A percentile compares a stretch with the other conserved stretches of the same genome.
phyloP scores from a whole-genome alignment of 2,329 filamentous ascomycete species.

The Pseudogymnoascus sp. region DNA sequence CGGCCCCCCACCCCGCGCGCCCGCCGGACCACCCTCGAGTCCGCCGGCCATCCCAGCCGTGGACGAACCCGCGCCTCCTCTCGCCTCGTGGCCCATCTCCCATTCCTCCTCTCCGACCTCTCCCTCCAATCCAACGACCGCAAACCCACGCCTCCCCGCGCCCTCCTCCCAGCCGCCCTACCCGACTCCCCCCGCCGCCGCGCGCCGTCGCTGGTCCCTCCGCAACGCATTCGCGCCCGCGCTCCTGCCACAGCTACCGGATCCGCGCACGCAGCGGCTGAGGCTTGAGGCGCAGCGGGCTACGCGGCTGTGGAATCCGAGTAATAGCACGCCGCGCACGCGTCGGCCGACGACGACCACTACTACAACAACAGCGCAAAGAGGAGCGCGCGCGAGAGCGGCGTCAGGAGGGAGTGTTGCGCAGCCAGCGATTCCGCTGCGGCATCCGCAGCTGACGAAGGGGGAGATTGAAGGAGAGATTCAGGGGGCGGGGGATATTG shows the following conservation, averaged over 20 bases:
- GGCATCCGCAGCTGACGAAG: conserved; percentile 24
- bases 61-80: not conserved
- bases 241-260: conserved; percentile 19
- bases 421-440: conserved; percentile 21
- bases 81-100: not conserved
- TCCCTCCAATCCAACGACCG: conserved; percentile 12
- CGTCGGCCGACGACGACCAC: conserved; percentile 39
- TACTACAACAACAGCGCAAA: conserved; percentile 27
- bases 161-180: conserved; percentile 26
- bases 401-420: conserved; percentile 15
- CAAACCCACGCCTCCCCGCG: conserved; percentile 23
- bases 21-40: not conserved
- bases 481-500: not conserved
- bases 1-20: not conserved
- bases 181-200: conserved; percentile 19
- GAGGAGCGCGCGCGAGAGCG: conserved; percentile 27
- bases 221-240: conserved; percentile 25
- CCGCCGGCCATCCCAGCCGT: not conserved
- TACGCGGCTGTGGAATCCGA: conserved; percentile 49
- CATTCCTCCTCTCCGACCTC: not conserved
- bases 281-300: conserved; percentile 20
- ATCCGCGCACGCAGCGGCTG: conserved; percentile 23
- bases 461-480: conserved; percentile 21
- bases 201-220: conserved; percentile 24
- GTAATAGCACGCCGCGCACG: conserved; percentile 50